These are phyloP conservation scores for Candida pseudoviswanathii DNA, from an alignment of 1,139 yeast genomes.

Conservation along the genomic window DNA sequence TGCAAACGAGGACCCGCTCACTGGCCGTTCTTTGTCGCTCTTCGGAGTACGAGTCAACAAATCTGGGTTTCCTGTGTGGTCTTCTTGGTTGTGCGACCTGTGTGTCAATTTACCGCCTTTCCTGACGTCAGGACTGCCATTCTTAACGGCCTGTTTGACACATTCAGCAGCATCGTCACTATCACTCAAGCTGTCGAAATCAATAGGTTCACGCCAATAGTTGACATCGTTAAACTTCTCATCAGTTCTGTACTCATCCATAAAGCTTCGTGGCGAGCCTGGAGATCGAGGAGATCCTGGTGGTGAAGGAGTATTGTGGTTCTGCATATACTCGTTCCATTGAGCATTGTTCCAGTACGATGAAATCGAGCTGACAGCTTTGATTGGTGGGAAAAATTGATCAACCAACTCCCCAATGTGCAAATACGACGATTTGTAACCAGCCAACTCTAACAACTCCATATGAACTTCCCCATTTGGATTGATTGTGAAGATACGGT, in stretches of 20 bases:
- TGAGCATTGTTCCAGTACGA: conserved; percentile 43
- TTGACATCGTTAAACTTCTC: conserved; percentile 83
- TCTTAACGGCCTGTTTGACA: conserved; percentile 4
- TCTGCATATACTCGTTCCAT: conserved; percentile 34
- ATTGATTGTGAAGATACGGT: conserved; percentile 92
- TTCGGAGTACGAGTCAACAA: conserved; percentile 8
- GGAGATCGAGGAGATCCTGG: conserved; percentile 24
- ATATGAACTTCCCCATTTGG: conserved; percentile 97
- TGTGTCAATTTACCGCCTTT: conserved; percentile 17
- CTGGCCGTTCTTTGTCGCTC: conserved; percentile 29
- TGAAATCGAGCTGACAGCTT: conserved; percentile 36
- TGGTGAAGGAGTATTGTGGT: conserved; percentile 16
- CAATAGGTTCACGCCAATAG: conserved; percentile 88
- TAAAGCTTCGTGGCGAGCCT: conserved; percentile 23
- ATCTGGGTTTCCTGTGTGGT: conserved; percentile 33
- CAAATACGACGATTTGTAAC: conserved; percentile 84
- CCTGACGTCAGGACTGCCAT: conserved; percentile 15
- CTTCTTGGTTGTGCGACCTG: conserved; percentile 6
- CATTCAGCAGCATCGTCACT: conserved; percentile 11
- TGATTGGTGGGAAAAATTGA: conserved; percentile 93
- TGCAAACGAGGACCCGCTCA: conserved; percentile 39
- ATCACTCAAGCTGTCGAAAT: conserved; percentile 60
- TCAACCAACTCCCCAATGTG: conserved; percentile 93
- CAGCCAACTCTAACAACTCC: conserved; percentile 94
- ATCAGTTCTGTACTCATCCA: conserved; percentile 38